Evolutionary conservation across 148 eudicot species (phyloP).

Genomic region (Chenopodium album): DNA sequence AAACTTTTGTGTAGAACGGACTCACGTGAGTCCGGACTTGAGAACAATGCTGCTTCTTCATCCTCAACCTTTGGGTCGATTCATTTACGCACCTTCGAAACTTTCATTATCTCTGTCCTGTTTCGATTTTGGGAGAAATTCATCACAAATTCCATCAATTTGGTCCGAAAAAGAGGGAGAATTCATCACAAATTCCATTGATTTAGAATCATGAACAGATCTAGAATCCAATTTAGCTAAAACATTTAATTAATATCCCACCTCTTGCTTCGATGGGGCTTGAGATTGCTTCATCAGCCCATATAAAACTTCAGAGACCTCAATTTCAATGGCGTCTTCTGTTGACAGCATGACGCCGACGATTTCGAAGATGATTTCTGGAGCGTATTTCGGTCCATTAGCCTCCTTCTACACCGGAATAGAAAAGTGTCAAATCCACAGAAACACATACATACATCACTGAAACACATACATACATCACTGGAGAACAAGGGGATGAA

Average conservation of each 20-base stretch:
- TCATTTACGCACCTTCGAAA: too few species aligned
- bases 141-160: too few species aligned
- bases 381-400: constrained; percentile 46
- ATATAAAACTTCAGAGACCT: constrained; percentile 86
- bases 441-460: not conserved
- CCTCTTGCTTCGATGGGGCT: constrained; percentile 53
- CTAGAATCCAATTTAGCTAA: constrained; percentile 42
- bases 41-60: too few species aligned
- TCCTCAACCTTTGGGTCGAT: too few species aligned
- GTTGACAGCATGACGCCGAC: constrained; percentile 34
- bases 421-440: constrained; percentile 21
- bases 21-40: too few species aligned
- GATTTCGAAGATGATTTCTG: constrained; percentile 63
- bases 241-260: constrained; percentile 26
- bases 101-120: too few species aligned
- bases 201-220: constrained; percentile 51
- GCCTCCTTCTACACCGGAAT: constrained; percentile 53
- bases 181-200: not conserved
- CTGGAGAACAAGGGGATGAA: not conserved
- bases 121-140: too few species aligned
- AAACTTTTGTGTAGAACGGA: too few species aligned
- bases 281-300: constrained; percentile 86
- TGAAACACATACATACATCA: too few species aligned
- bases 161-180: too few species aligned
- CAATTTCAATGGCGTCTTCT: constrained; percentile 90